Base-by-base conservation (phyloP, 495 filamentous ascomycete species). In the Aspergillus kassunensis region DNA sequence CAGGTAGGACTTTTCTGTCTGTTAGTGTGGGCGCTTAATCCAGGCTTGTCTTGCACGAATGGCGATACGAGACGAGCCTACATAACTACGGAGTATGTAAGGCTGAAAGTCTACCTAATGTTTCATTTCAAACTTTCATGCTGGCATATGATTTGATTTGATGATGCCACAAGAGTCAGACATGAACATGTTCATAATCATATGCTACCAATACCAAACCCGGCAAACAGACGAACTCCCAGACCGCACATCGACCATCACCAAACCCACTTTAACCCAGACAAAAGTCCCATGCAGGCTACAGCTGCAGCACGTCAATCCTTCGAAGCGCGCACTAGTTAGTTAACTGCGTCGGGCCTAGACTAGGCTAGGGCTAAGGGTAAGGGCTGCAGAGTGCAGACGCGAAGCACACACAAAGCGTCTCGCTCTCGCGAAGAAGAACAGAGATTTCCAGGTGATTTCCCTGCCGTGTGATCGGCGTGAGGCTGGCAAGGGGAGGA, bases 281-380 rank as follows among this genome's bases (percentile, higher is more conserved):
- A 49, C 46, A 31, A 40, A 49, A 49, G 48, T 51, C 36, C 48
- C 48, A 33, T 51, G 48, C 48, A 31, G 35, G 21, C 19, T n/a
- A 23, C 16, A 40, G 18, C 18, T 21, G 23, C 30, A 50, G 20
- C 49, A 33, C 18, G 36, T 40, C 27, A 30, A 50, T 15, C 47
- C 36, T 35, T 11, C 23, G 25, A 42, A 27, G 39, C 18, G 37
- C 37, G 24, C 20, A 21, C n/a, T n/a, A n/a, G n/a, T n/a, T n/a
- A n/a, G n/a, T n/a, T n/a, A n/a, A n/a, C n/a, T n/a, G n/a, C n/a
- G n/a, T n/a, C n/a, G n/a, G n/a, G n/a, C n/a, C n/a, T n/a, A n/a
- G n/a, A n/a, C n/a, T n/a, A n/a, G n/a, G 16, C 29, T 61, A 61
- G 59, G 59, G 59, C 59, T 58, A 55, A 61, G 59, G 55, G 59